Conservation (phyloP, 176 grass and related monocot species). For the Tillandsia leiboldiana region DNA sequence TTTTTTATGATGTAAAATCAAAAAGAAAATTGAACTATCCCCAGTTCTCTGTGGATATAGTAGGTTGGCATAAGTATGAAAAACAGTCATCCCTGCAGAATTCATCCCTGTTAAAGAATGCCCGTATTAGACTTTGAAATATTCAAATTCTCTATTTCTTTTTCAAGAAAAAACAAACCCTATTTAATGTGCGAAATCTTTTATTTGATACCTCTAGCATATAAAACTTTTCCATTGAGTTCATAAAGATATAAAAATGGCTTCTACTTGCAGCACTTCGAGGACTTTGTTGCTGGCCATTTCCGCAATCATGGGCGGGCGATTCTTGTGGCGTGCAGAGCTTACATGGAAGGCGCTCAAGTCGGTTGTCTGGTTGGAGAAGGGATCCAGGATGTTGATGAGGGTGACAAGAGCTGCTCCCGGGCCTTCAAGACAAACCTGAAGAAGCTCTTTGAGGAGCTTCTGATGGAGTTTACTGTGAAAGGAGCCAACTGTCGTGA, state of each 20-base stretch:
- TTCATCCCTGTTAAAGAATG: not conserved
- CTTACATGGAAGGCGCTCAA: slow-evolving; percentile 66
- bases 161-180: no score
- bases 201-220: not conserved
- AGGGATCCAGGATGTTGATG: slow-evolving; percentile 55
- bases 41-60: no score
- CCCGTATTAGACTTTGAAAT: not conserved
- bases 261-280: slow-evolving; percentile 45
- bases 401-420: slow-evolving; percentile 62
- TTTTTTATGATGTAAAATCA: no score
- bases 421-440: slow-evolving; percentile 37
- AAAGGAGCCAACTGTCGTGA: slow-evolving; percentile 37
- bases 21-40: no score
- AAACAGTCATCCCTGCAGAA: no score
- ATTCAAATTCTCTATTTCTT: no score
- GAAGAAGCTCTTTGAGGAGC: slow-evolving; percentile 30
- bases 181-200: not conserved
- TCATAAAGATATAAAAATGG: not conserved
- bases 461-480: slow-evolving; percentile 36
- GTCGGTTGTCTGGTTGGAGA: slow-evolving; percentile 55
- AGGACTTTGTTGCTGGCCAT: slow-evolving; percentile 54
- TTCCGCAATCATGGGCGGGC: slow-evolving; percentile 35
- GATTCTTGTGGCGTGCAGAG: slow-evolving; percentile 55
- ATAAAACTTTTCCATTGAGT: not conserved
- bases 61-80: no score